Evolutionary conservation across 2,329 filamentous ascomycete genomes (phyloP).

Genomic region (Colletotrichum paranaense): DNA sequence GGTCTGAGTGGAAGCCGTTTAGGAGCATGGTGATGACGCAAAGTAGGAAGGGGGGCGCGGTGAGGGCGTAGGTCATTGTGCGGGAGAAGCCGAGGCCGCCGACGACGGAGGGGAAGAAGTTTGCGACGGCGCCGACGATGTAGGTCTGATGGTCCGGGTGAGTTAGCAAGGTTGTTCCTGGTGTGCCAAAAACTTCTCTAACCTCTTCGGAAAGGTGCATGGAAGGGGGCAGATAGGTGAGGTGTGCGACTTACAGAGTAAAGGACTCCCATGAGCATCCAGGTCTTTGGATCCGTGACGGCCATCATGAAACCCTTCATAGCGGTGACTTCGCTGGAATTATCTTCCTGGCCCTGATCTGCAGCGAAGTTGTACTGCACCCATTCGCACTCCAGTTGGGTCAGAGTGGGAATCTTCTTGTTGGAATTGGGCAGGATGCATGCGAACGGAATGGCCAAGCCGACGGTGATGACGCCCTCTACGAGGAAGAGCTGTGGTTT

Average conservation of each 20-base stretch:
- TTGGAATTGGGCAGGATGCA: slow-evolving; percentile 36
- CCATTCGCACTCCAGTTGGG: slow-evolving; percentile 34
- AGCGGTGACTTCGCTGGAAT: slow-evolving; percentile 34
- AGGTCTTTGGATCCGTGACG: slow-evolving; percentile 47
- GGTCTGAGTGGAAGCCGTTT: slow-evolving; percentile 72
- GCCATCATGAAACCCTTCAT: slow-evolving; percentile 42
- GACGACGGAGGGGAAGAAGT: slow-evolving; percentile 42
- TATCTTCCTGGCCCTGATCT: slow-evolving; percentile 32
- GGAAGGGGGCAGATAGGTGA: background rate
- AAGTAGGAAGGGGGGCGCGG: slow-evolving; percentile 62
- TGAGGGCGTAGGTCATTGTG: slow-evolving; percentile 39
- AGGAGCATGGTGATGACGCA: slow-evolving; percentile 45
- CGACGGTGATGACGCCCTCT: slow-evolving; percentile 35
- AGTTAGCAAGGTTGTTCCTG: background rate
- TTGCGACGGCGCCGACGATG: slow-evolving; percentile 43
- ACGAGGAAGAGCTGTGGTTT: slow-evolving; percentile 19
- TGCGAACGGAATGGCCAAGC: slow-evolving; percentile 30
- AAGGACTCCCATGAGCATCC: slow-evolving; percentile 48
- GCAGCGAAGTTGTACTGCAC: slow-evolving; percentile 33
- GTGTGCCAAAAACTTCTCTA: too few species aligned
- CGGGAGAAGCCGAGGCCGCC: slow-evolving; percentile 38
- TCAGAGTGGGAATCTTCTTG: slow-evolving; percentile 32
- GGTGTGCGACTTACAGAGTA: slow-evolving; percentile 37
- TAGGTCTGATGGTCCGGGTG: slow-evolving; percentile 37
- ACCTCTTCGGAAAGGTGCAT: background rate